Percentiles rank a stretch among this genome's conserved stretches.
phyloP scores from a whole-genome alignment of 2,329 filamentous ascomycete species.

The Tympanopsis confertula region DNA sequence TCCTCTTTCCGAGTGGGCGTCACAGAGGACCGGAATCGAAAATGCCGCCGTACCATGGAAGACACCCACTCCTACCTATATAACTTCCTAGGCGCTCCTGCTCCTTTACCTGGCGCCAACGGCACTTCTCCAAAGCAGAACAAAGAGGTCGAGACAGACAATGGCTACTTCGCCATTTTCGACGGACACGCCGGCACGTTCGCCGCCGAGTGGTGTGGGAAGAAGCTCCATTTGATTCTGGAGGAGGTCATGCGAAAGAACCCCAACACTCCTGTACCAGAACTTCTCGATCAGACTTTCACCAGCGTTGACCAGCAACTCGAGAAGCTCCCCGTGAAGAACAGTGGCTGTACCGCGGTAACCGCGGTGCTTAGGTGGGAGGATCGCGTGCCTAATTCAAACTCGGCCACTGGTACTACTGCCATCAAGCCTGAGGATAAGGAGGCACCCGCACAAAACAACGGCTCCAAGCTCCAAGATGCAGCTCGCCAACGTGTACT shows the following conservation, averaged over 20 bases:
- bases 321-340: constrained; percentile 88
- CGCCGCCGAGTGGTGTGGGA: constrained; percentile 97
- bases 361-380: constrained; percentile 93
- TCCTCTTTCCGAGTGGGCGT: constrained; percentile 94
- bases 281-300: constrained; percentile 91
- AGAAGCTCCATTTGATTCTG: constrained; percentile 88
- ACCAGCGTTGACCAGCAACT: constrained; percentile 83
- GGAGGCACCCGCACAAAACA: constrained; percentile 13
- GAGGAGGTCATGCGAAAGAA: constrained; percentile 88
- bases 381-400: constrained; percentile 71
- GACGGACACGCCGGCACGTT: constrained; percentile 96
- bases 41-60: constrained; percentile 98
- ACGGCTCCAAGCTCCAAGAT: constrained; percentile 46
- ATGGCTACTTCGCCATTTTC: constrained; percentile 97
- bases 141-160: constrained; percentile 80
- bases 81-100: constrained; percentile 86
- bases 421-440: constrained; percentile 51
- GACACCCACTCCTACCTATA: constrained; percentile 97
- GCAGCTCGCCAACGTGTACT: constrained; percentile 76
- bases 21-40: constrained; percentile 96
- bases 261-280: constrained; percentile 80
- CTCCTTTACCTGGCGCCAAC: constrained; percentile 30
- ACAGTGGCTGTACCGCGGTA: constrained; percentile 92
- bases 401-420: constrained; percentile 70
- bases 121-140: constrained; percentile 18